Base-by-base conservation (phyloP, 2,329 filamentous ascomycete genomes). In the Hortaea werneckii region DNA sequence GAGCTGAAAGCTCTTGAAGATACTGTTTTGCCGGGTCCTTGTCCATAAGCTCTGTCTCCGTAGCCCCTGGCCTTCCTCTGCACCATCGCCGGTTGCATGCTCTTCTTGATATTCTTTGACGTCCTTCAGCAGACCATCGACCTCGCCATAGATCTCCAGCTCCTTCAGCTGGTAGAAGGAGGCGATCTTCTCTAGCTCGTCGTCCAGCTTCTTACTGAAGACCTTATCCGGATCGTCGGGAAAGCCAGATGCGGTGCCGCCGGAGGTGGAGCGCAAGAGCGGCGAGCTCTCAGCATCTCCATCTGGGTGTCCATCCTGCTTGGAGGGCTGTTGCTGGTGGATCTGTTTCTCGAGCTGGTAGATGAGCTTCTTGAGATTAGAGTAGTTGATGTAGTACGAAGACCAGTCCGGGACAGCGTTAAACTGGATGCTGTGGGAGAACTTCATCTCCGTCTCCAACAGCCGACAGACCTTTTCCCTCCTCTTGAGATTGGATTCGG, bases 381-480 rank as follows among this genome's bases (percentile, higher is more conserved):
- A 95, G 69, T 98, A 98, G 50, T 89, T 86, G 63, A 98, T 94
- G 68, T 98, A 98, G 68, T 96, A 82, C 60, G 83, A 89, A 73
- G 87, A 95, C 92, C 92, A 98, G 69, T 98, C 92, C n/a, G 92
- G 92, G 58, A 98, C 92, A 53, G 92, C 89, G 73, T 98, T 98
- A 72, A 98, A 98, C 74, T 98, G 92, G 58, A 98, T 83, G 69
- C 90, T 96, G 67, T 98, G 92, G 12, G 90, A 96, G 76, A 98
- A 98, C 82, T 96, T 96, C 92, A 98, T 98, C 7, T 7, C 30
- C 7, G 7, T 34, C 30, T 34, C 30, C 58, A 85, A 78, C 59
- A 89, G 80, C 75, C 78, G 78, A 61, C 73, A 72, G 65, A 79
- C 76, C 73, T 88, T 88, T 65, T 76, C 72, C 55, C 57, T 54